Conservation (phyloP, 1,284 basidiomycete species). For the Cryptococcus jaspeensis region DNA sequence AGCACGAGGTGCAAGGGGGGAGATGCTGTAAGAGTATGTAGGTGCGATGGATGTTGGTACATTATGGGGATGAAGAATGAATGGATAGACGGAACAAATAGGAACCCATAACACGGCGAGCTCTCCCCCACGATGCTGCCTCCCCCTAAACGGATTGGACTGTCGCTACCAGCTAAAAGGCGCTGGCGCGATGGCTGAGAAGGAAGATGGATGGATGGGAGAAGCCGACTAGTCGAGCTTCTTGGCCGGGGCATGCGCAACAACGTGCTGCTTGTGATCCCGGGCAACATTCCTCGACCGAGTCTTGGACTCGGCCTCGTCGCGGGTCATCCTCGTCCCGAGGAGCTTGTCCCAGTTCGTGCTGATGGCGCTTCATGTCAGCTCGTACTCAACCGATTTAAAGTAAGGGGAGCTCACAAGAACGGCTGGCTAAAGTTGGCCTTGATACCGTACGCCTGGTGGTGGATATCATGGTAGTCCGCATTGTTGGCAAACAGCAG, state of each 20-base stretch:
- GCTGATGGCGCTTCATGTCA: conserved; percentile 18
- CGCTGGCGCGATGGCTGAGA: background rate
- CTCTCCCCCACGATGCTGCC: background rate
- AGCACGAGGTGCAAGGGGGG: background rate
- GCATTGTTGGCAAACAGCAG: conserved; percentile 87
- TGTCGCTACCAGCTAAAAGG: too few species aligned
- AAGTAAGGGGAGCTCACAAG: conserved; percentile 56
- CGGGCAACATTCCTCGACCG: conserved; percentile 22
- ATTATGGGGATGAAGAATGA: background rate
- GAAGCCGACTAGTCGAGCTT: conserved; percentile 13
- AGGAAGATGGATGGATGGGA: background rate
- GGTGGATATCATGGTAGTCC: conserved; percentile 98
- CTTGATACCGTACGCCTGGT: conserved; percentile 90
- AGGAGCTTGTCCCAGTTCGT: conserved; percentile 52
- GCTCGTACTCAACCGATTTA: too few species aligned
- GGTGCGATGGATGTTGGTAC: conserved; percentile 1
- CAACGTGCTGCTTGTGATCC: conserved; percentile 10
- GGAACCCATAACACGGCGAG: too few species aligned
- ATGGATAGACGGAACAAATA: background rate
- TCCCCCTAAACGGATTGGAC: too few species aligned
- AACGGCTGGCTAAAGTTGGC: conserved; percentile 95
- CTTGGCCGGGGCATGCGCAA: conserved; percentile 13
- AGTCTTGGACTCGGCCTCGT: conserved; percentile 37
- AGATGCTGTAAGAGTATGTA: background rate
- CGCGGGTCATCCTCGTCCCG: conserved; percentile 49